Percentiles rank a stretch among this genome's conserved stretches.
These are phyloP conservation scores for Phytopythium vexans DNA, from an alignment of 352 stramenopile species.

Conservation along the genomic window DNA sequence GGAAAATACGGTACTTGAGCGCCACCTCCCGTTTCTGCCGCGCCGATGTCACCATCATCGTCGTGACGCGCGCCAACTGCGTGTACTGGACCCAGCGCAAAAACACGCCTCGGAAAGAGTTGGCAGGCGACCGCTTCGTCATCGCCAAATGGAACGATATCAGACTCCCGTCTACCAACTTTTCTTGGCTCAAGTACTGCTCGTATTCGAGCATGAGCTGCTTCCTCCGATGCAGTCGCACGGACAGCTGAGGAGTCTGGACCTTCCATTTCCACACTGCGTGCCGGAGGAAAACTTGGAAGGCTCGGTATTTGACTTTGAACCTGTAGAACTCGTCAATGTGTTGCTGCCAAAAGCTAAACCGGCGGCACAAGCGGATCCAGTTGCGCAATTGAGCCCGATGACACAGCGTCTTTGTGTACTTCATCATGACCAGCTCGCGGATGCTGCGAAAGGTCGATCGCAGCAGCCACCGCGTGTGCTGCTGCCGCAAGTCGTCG, in stretches of 20 bases:
- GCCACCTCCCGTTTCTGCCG: slow-evolving; percentile 32
- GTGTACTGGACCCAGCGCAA: slow-evolving; percentile 59
- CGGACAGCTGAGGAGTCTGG: slow-evolving; percentile 32
- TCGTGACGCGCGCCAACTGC: slow-evolving; percentile 27
- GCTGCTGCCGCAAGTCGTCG: slow-evolving; percentile 42
- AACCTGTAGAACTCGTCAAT: slow-evolving; percentile 32
- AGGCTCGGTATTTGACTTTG: slow-evolving; percentile 41
- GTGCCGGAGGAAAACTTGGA: slow-evolving; percentile 40
- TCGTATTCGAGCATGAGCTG: slow-evolving; percentile 41
- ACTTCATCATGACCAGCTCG: slow-evolving; percentile 44
- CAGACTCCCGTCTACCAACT: slow-evolving; percentile 27
- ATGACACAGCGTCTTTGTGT: slow-evolving; percentile 37
- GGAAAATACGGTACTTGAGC: slow-evolving; percentile 34
- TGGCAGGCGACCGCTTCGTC: slow-evolving; percentile 43
- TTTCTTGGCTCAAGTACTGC: slow-evolving; percentile 19
- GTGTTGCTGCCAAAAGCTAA: slow-evolving; percentile 46
- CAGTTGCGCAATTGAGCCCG: slow-evolving; percentile 56
- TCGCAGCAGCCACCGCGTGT: slow-evolving; percentile 33
- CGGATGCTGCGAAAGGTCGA: slow-evolving; percentile 59
- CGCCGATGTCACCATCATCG: slow-evolving; percentile 16
- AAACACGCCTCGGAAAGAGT: slow-evolving; percentile 42
- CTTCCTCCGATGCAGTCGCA: slow-evolving; percentile 29
- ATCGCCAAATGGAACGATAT: slow-evolving; percentile 26
- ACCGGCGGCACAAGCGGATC: slow-evolving; percentile 52
- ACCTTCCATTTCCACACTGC: slow-evolving; percentile 52